Base-by-base conservation (phyloP, 2,329 filamentous ascomycete genomes). In the Mollisiaceae sp. region DNA sequence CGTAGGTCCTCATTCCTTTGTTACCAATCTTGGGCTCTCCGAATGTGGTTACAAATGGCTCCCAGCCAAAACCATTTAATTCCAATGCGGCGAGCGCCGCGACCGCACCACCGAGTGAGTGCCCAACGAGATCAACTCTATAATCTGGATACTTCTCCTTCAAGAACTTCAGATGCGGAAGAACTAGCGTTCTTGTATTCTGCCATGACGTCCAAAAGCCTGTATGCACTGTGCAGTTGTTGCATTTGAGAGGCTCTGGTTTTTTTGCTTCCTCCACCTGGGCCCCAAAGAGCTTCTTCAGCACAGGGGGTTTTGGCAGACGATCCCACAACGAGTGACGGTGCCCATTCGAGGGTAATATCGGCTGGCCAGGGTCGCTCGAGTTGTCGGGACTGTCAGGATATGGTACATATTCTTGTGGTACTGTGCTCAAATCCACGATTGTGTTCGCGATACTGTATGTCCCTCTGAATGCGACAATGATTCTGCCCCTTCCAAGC, bases 391-490 rank as follows among this genome's bases (percentile, higher is more conserved):
- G 78, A 60, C 77, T 76, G 45, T 63, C 67, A 0, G 91, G 91
- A 76, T 97, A 99, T 0, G 95, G 94, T 0, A 93, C 86, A 75
- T 98, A 99, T 76, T 91, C 87, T 77, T 98, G 94, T 14, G 93
- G 94, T 2, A 94, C 83, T 1, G 93, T 96, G 69, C 92, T 93
- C 63, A 99, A 83, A 79, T 99, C 95, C 59, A 93, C 85, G 67
- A 99, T 89, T 14, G 94, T 94, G 77, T 98, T 97, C 61, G 93
- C 86, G 73, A 99, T 85, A 70, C 93, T 97, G 79, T 98, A 97
- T 15, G 95, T 98, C 27, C 95, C 95, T 56, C 95, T 89, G 74
- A 98, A 98, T 9, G 93, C 94, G 43, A 98, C 86, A 55, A 98
- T 82, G 64, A 99, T 91, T 65, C 89, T 84, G 2, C 71, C 69